Evolutionary conservation across 169 alveolate species (phyloP), one percentile per base, ranked within the genome.

Genomic region (Eimeria praecox): DNA sequence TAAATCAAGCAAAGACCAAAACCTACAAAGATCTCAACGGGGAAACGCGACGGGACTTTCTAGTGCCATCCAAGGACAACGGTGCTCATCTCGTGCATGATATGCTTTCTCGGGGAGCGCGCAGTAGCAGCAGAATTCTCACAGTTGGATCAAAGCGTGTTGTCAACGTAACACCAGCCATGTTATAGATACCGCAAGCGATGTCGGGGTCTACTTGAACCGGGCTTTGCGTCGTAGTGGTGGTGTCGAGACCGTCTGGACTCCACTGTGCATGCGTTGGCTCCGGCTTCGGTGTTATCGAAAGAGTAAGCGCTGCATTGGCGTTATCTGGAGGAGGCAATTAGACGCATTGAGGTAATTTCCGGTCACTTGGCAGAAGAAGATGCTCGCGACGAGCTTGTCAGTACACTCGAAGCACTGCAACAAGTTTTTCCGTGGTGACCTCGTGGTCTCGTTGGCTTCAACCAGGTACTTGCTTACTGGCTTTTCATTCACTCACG

Each of bases 221-320:
- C 35, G 42, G 20, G 40, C 8, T n/a, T 85, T 35, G 35, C n/a
- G 94, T 59, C 18, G 94, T 87, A 20, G 82, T 87, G 80, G 94
- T 87, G 66, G 85, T 40, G 40, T 44, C 75, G 30, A 8, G 27
- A 30, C 80, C 27, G 33, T 62, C 94, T 42, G 82, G 56, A n/a
- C 94, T 87, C 83, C 82, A 87, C 22, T 33, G 18, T 40, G 71
- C 94, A 18, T 59, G 80, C 46, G 94, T 64, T 12, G 94, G 94
- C 94, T 87, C 94, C 35, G 94, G 94, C 64, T 87, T 87, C 24
- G 94, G 94, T 38, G 94, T 87, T 64, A 87, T 59, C 6, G 35
- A 2, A 6, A 64, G 83, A 2, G 44, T 59, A 33, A 38, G 30
- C n/a, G 83, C 22, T 42, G 54, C 69, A 12, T 87, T 83, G 18